phyloP scores from a whole-genome alignment of 1,284 basidiomycete genomes.

The Puccinia coronata region DNA sequence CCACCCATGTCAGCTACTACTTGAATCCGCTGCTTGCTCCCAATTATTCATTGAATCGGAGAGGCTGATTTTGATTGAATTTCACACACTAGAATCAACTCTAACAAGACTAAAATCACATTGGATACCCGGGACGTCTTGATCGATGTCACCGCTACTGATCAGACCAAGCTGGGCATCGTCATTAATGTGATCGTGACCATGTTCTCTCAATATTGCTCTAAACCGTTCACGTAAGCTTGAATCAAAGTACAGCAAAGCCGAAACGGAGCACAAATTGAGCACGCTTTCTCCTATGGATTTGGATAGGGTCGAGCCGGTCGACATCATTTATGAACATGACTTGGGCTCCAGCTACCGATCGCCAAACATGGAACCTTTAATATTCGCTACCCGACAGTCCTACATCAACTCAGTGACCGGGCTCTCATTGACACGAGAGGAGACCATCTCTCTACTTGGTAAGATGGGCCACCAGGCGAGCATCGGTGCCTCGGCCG shows the following conservation, averaged over 20 bases:
- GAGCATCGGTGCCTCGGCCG: not conserved
- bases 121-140: slow-evolving; percentile 92
- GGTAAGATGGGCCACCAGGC: slow-evolving; percentile 58
- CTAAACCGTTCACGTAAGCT: slow-evolving; percentile 81
- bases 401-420: slow-evolving; percentile 59
- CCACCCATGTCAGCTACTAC: slow-evolving; percentile 72
- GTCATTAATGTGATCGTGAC: slow-evolving; percentile 90
- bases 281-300: slow-evolving; percentile 1
- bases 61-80: not conserved
- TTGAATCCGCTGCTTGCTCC: slow-evolving; percentile 66
- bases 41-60: not conserved
- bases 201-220: slow-evolving; percentile 97
- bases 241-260: not conserved
- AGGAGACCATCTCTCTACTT: slow-evolving; percentile 53
- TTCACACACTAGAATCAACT: slow-evolving; percentile 55
- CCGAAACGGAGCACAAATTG: not conserved
- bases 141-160: slow-evolving; percentile 96
- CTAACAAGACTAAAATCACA: slow-evolving; percentile 82
- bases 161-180: slow-evolving; percentile 92
- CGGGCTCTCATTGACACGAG: slow-evolving; percentile 54
- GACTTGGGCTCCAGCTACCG: slow-evolving; percentile 57
- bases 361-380: slow-evolving; percentile 37
- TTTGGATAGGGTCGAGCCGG: slow-evolving; percentile 78
- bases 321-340: slow-evolving; percentile 73
- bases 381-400: slow-evolving; percentile 24